Evolutionary conservation across 1,284 basidiomycete species (phyloP).

Genomic region (Fomitiporia mediterranea): DNA sequence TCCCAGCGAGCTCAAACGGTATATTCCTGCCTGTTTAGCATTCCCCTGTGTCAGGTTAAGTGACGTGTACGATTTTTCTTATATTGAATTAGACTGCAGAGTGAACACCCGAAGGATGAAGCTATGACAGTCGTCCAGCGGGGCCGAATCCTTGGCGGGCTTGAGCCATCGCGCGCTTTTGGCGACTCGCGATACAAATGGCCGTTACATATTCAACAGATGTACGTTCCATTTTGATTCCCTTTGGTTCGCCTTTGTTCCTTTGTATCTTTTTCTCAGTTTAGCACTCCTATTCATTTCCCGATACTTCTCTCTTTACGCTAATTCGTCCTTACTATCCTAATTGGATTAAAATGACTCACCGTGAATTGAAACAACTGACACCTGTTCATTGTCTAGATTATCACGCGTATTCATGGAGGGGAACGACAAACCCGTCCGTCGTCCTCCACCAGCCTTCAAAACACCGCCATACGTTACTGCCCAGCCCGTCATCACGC

Average conservation of each 20-base stretch:
- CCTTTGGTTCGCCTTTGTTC: neutral
- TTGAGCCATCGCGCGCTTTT: constrained; percentile 94
- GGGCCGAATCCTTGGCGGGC: constrained; percentile 86
- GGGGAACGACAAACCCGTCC: constrained; percentile 56
- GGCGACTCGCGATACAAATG: constrained; percentile 96
- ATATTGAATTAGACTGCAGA: constrained; percentile 67
- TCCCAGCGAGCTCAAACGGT: constrained; percentile 74
- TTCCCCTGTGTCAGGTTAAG: too few relatives aligned
- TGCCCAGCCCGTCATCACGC: constrained; percentile 85
- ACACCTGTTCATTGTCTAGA: constrained; percentile 37
- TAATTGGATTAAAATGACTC: neutral
- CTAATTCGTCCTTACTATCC: neutral
- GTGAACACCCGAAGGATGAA: constrained; percentile 86
- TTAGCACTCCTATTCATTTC: constrained; percentile 8
- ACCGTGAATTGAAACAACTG: too few relatives aligned
- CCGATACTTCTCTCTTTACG: neutral
- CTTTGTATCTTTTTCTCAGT: neutral
- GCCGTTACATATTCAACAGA: constrained; percentile 65
- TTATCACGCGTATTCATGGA: constrained; percentile 64
- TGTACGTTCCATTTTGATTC: constrained; percentile 36
- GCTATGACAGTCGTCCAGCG: constrained; percentile 76
- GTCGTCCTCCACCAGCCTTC: constrained; percentile 53
- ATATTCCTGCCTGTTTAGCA: constrained; percentile 23
- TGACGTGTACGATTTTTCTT: too few relatives aligned
- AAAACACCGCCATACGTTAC: constrained; percentile 96